phyloP scores from a whole-genome alignment of 768 basidiomycete genomes.

The Phylloporus sp. region DNA sequence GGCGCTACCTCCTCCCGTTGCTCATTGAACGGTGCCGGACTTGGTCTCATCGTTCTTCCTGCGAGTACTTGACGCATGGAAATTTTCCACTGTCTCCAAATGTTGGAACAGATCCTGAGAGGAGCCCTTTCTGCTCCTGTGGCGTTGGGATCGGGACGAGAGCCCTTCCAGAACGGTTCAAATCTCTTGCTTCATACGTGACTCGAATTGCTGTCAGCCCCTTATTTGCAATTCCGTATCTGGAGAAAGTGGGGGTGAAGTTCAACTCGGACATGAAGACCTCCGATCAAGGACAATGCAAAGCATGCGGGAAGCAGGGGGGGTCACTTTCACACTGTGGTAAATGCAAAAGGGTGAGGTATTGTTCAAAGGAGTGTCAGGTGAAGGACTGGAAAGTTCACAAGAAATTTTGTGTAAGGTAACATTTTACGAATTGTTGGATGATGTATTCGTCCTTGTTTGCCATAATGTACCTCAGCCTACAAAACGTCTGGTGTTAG shows the following conservation, averaged over 20 bases:
- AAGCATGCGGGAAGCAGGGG: constrained; percentile 18
- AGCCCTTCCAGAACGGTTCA: constrained; percentile 37
- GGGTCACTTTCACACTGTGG: constrained; percentile 30
- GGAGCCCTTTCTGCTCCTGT: constrained; percentile 49
- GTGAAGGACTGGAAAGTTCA: constrained; percentile 45
- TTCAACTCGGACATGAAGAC: not conserved
- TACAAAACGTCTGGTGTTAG: no score
- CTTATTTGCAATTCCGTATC: constrained; percentile 48
- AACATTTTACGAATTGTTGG: not conserved
- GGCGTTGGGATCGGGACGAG: constrained; percentile 47
- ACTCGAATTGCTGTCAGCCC: constrained; percentile 52
- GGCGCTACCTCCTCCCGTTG: constrained; percentile 50
- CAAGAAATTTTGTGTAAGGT: constrained; percentile 33
- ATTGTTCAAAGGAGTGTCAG: constrained; percentile 46
- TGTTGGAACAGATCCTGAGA: constrained; percentile 29
- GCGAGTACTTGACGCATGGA: constrained; percentile 42
- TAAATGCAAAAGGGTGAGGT: constrained; percentile 37
- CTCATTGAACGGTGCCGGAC: constrained; percentile 51
- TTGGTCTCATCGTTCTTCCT: constrained; percentile 45
- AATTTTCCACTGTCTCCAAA: constrained; percentile 37
- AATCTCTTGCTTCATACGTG: constrained; percentile 38
- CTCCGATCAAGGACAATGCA: constrained; percentile 10
- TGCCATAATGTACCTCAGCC: no score
- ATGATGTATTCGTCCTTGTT: no score
- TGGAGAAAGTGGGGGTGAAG: constrained; percentile 36